phyloP scores from a whole-genome alignment of 805 yeast species.

The Spathaspora hagerdaliae region DNA sequence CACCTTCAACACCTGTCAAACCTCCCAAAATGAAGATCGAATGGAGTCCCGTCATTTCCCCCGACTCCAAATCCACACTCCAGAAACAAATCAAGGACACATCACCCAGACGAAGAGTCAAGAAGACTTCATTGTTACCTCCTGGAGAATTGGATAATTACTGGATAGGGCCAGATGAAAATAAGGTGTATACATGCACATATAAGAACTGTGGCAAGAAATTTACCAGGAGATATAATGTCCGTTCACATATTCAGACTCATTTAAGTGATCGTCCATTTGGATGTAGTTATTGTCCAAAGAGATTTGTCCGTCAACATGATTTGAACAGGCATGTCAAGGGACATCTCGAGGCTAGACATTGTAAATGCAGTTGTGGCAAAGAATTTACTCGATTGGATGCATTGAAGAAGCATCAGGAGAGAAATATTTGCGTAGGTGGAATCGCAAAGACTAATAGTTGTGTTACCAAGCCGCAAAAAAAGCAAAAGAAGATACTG shows the following conservation, averaged over 20 bases:
- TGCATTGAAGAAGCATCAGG: conserved; percentile 77
- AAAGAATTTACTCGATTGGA: conserved; percentile 87
- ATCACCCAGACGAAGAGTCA: conserved; percentile 46
- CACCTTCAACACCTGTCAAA: background rate
- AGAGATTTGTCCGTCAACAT: conserved; percentile 91
- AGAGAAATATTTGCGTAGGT: conserved; percentile 78
- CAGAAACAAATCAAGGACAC: conserved; percentile 42
- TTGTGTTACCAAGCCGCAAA: conserved; percentile 19
- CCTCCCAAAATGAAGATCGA: conserved; percentile 18
- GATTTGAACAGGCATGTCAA: conserved; percentile 88
- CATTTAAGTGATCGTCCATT: conserved; percentile 94
- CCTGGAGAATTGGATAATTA: conserved; percentile 86
- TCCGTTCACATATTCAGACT: conserved; percentile 93
- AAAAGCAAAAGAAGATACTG: conserved; percentile 2
- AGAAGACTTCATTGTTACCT: conserved; percentile 68
- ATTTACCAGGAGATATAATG: conserved; percentile 86
- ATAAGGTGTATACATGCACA: conserved; percentile 69
- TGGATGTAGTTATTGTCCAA: conserved; percentile 70
- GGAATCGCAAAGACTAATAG: conserved; percentile 32
- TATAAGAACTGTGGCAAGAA: conserved; percentile 76
- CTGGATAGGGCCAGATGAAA: conserved; percentile 73
- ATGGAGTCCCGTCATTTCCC: conserved; percentile 44
- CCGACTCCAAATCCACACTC: conserved; percentile 24
- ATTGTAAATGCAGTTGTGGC: conserved; percentile 82
- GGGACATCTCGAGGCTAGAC: conserved; percentile 73